Conservation (phyloP, 2,329 filamentous ascomycete genomes). For the Diaporthe longicolla region DNA sequence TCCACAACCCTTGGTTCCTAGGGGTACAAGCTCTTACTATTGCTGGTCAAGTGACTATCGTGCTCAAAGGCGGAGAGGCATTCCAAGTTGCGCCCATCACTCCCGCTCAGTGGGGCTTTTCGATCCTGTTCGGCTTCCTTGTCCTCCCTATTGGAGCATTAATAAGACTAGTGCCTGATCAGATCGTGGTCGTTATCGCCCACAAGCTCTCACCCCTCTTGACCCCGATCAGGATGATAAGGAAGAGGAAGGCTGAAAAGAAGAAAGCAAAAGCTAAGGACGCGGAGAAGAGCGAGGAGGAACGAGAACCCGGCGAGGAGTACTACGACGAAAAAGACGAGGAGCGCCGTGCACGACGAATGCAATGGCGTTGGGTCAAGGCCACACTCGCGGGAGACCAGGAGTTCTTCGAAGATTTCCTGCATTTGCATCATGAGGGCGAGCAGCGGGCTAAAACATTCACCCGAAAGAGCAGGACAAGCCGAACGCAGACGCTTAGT, state of each 20-base stretch:
- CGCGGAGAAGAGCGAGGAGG: background rate
- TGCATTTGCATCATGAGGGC: constrained; percentile 14
- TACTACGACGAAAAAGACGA: constrained; percentile 29
- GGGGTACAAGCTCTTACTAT: constrained; percentile 76
- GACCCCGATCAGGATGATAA: background rate
- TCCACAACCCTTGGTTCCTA: constrained; percentile 83
- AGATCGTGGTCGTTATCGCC: constrained; percentile 9
- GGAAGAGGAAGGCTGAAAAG: constrained; percentile 13
- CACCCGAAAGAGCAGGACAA: constrained; percentile 17
- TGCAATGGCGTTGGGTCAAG: constrained; percentile 32
- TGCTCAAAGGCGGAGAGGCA: constrained; percentile 77
- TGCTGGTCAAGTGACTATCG: constrained; percentile 78
- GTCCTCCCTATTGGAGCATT: constrained; percentile 59
- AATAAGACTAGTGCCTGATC: constrained; percentile 16
- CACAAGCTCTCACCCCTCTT: constrained; percentile 16
- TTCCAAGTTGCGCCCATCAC: constrained; percentile 74
- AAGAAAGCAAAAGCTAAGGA: constrained; percentile 7
- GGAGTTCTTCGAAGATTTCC: constrained; percentile 25
- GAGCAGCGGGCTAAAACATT: constrained; percentile 8
- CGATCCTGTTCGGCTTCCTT: constrained; percentile 75
- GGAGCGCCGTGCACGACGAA: constrained; percentile 26
- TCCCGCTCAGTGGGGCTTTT: constrained; percentile 79
- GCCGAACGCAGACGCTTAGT: constrained; percentile 5
- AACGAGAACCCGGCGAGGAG: background rate
- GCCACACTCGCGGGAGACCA: constrained; percentile 24